Evolutionary conservation across 139 green algal species (phyloP), one percentile per base, ranked within the genome.

Genomic region (Closterium sp.): DNA sequence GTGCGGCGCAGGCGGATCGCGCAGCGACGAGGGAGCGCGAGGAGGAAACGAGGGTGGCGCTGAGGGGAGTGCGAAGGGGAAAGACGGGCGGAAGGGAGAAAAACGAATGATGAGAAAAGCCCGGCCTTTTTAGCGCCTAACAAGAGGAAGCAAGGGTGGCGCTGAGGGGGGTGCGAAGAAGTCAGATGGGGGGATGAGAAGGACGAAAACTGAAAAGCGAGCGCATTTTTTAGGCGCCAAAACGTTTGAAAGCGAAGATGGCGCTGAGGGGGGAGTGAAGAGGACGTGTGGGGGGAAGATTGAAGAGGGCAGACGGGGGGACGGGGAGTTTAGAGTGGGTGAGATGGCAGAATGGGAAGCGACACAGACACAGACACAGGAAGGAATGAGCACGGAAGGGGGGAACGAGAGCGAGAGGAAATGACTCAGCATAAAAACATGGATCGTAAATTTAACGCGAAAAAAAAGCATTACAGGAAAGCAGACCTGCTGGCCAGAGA

Each of bases 151-250:
- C n/a, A n/a, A n/a, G n/a, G n/a, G n/a, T n/a, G n/a, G n/a, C n/a
- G n/a, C n/a, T n/a, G n/a, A n/a, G n/a, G n/a, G n/a, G n/a, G n/a
- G n/a, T n/a, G n/a, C n/a, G n/a, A n/a, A n/a, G n/a, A 99, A 96
- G 1, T 94, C 96, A 55, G 95, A 93, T 8, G 97, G 87, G 85
- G 92, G 93, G 34, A 96, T 95, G 64, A 21, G 55, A 5, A 91
- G 6, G 12, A 55, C 88, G 4, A 91, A 9, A 64, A 30, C 33
- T n/a, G 34, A 87, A 28, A 86, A 81, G 34, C 33, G 21, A 1
- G 43, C 8, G 33, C 89, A n/a, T n/a, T n/a, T n/a, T n/a, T n/a
- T n/a, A n/a, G n/a, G n/a, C n/a, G n/a, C n/a, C n/a, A n/a, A n/a
- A n/a, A n/a, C 88, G 19, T 64, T 91, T 55, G 21, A n/a, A 87